Base-by-base conservation (phyloP, 495 filamentous ascomycete species). In the Usnea hakonensis region DNA sequence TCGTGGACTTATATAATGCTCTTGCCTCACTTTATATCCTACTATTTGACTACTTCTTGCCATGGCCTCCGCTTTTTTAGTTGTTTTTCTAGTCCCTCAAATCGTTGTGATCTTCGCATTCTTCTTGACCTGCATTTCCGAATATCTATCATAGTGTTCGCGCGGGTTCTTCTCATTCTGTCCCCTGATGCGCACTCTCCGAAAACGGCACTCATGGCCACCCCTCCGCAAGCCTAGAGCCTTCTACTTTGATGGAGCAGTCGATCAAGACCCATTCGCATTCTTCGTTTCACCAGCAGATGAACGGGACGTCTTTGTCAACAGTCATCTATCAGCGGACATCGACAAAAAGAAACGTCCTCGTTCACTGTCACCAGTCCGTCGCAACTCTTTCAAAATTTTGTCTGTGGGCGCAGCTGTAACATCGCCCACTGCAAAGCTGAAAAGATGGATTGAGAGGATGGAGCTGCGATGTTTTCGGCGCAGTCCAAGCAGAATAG, bases 261-360 rank as follows among this genome's bases (percentile, higher is more conserved):
- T 77, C 38, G 74, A 77, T 41, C 62, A 74, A 50, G 68, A 77
- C 50, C 74, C 74, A 4, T 75, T 75, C 46, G 66, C 72, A 23
- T 71, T 74, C 60, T 77, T 77, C 65, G 62, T 77, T 10, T 74
- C 71, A 17, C 74, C 74, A n/a, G 58, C 68, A 37, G 54, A 52
- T 38, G 74, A 77, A 40, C 67, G 72, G 33, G 72, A 73, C 32
- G 71, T 69, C 44, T 69, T 69, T 6, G 69, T 71, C 52, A 65
- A 74, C 16, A 60, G 60, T 21, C 54, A 66, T 19, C 55, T 74
- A 41, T 65, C 67, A 43, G 73, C 74, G 30, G 73, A 70, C 40
- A 75, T 73, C 54, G 32, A 50, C 16, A 38, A 61, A 13, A 62
- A 62, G 9, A 63, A 63, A 30, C 72, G 72, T 32, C 68, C 62